A percentile compares a stretch with the other conserved stretches of the same genome.
phyloP scores from a whole-genome alignment of 352 stramenopile species.

The Pythium aristosporum region DNA sequence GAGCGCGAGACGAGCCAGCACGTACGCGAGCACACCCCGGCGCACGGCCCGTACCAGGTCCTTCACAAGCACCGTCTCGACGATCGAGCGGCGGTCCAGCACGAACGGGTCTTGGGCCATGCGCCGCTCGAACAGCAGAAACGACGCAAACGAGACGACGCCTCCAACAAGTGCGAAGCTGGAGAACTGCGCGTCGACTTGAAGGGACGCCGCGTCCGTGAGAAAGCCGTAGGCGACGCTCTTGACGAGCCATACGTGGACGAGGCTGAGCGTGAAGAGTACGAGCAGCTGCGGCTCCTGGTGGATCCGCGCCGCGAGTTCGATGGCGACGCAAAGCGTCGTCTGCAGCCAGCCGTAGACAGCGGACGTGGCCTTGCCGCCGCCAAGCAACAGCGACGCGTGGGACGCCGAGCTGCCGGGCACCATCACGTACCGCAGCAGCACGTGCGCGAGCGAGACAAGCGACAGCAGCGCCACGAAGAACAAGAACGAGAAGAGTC shows the following conservation, averaged over 20 bases:
- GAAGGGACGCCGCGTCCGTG: conserved; percentile 4
- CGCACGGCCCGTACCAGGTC: conserved; percentile 25
- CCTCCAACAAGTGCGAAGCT: conserved; percentile 22
- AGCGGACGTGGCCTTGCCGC: conserved; percentile 27
- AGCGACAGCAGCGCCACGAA: conserved; percentile 14
- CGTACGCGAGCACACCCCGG: conserved; percentile 24
- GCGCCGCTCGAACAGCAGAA: conserved; percentile 25
- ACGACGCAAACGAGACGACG: conserved; percentile 30
- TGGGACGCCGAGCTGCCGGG: conserved; percentile 22
- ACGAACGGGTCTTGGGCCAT: conserved; percentile 31
- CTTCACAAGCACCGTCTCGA: conserved; percentile 26
- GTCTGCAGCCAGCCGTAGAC: conserved; percentile 31
- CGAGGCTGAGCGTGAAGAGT: conserved; percentile 28
- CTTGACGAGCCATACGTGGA: conserved; percentile 30
- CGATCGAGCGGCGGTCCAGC: conserved; percentile 29
- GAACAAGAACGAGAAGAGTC: conserved; percentile 21
- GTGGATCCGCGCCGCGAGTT: conserved; percentile 24
- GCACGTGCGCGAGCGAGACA: conserved; percentile 24
- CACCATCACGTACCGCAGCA: conserved; percentile 34
- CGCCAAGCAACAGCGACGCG: conserved; percentile 25
- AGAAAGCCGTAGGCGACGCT: conserved; percentile 20
- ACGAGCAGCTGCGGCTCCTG: conserved; percentile 36
- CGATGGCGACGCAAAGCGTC: conserved; percentile 23
- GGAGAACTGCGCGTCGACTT: conserved; percentile 25
- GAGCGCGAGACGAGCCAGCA: conserved; percentile 22